Evolutionary conservation across 768 basidiomycete genomes (phyloP).

Genomic region (Amanita rubescens): DNA sequence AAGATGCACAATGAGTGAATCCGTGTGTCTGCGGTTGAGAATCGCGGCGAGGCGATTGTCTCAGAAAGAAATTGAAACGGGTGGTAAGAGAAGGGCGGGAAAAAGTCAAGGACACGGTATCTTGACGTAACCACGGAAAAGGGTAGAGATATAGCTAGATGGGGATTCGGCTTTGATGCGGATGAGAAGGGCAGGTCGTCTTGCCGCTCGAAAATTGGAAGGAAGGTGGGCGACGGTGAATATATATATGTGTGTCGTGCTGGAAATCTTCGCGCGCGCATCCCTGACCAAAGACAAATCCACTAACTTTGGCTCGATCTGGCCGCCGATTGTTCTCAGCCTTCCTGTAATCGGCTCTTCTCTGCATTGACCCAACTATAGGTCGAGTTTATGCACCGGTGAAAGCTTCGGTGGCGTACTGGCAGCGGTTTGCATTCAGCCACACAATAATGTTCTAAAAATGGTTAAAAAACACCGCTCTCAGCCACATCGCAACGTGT

Average conservation of each 20-base stretch:
- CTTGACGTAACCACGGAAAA: constrained; percentile 2
- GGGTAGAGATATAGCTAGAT: background rate
- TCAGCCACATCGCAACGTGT: background rate
- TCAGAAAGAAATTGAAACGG: background rate
- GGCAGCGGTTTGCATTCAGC: background rate
- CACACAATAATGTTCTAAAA: background rate
- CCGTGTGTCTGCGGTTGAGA: too few relatives aligned
- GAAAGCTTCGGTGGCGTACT: background rate
- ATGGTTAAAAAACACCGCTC: background rate
- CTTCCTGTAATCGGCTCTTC: background rate
- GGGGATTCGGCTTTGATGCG: background rate
- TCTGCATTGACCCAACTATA: background rate
- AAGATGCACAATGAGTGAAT: background rate
- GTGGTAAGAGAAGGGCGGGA: too few relatives aligned
- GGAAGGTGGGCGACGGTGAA: background rate
- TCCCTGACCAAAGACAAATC: background rate
- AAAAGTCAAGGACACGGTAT: background rate
- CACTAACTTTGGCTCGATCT: background rate
- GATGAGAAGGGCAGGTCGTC: background rate
- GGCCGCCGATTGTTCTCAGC: background rate
- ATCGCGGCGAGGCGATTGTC: background rate
- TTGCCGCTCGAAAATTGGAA: background rate
- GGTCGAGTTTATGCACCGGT: background rate
- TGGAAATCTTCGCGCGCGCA: background rate
- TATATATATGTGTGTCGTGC: background rate